phyloP scores from a whole-genome alignment of 176 grass and related monocot species.

The Bromus sterilis region DNA sequence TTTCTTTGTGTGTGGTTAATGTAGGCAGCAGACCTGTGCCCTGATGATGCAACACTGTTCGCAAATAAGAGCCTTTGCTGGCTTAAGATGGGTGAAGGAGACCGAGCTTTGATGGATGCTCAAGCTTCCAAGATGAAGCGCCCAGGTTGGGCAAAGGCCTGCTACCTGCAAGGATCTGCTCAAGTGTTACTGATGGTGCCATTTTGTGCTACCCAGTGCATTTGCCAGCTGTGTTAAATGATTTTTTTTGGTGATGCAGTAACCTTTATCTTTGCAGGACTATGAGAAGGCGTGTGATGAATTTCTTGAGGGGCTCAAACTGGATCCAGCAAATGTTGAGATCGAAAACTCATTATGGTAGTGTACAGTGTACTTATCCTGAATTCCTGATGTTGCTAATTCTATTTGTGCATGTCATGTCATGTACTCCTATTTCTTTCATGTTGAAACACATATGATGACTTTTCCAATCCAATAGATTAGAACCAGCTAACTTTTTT shows the following conservation, averaged over 20 bases:
- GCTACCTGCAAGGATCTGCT: constrained; percentile 33
- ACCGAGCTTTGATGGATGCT: constrained; percentile 21
- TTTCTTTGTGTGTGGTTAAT: not conserved
- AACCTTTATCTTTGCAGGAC: not conserved
- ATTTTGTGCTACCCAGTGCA: too few relatives aligned
- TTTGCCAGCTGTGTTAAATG: too few relatives aligned
- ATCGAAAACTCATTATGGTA: not conserved
- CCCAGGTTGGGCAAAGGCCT: constrained; percentile 34
- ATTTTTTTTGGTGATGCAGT: not conserved
- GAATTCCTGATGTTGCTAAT: too few relatives aligned
- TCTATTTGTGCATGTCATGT: too few relatives aligned
- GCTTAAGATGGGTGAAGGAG: constrained; percentile 22
- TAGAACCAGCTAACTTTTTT: too few relatives aligned
- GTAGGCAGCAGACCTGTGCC: not conserved
- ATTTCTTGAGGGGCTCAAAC: not conserved
- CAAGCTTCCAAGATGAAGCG: not conserved
- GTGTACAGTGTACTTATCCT: not conserved
- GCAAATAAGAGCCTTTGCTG: constrained; percentile 43
- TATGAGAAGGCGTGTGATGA: not conserved
- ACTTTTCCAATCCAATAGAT: too few relatives aligned
- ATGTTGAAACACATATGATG: too few relatives aligned
- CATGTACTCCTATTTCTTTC: too few relatives aligned
- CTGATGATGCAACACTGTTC: constrained; percentile 6
- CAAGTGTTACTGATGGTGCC: constrained; percentile 35
- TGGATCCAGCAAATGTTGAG: not conserved